Evolutionary conservation across 2,329 filamentous ascomycete genomes (phyloP).

Genomic region (Volutella citrinella): DNA sequence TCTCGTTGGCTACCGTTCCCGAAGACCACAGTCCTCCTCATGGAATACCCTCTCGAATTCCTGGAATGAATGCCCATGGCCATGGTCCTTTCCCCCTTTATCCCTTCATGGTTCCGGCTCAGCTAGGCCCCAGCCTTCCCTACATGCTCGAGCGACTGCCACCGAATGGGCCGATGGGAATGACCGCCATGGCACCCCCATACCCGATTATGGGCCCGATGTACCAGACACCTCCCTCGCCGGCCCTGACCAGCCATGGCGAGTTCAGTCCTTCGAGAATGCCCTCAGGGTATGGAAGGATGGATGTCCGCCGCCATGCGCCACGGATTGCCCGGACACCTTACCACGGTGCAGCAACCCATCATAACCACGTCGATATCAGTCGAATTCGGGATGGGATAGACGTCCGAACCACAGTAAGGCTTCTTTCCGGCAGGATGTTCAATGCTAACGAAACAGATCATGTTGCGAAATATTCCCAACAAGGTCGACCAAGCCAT

Average conservation of each 20-base stretch:
- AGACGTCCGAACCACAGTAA: constrained; percentile 73
- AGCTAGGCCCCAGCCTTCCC: constrained; percentile 24
- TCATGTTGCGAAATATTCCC: constrained; percentile 94
- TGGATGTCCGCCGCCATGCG: constrained; percentile 46
- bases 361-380: constrained; percentile 63
- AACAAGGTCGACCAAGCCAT: constrained; percentile 80
- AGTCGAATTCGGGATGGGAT: constrained; percentile 60
- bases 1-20: constrained; percentile 15
- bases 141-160: constrained; percentile 28
- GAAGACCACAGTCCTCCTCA: constrained; percentile 9
- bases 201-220: constrained; percentile 28
- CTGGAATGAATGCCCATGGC: constrained; percentile 18
- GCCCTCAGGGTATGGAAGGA: constrained; percentile 31
- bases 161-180: constrained; percentile 13
- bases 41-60: constrained; percentile 2
- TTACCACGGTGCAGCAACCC: constrained; percentile 46
- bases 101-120: constrained; percentile 32
- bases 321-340: constrained; percentile 43
- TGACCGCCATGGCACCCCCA: constrained; percentile 28
- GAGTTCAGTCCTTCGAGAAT: constrained; percentile 40
- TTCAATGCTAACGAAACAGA: constrained; percentile 43
- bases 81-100: constrained; percentile 28
- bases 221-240: constrained; percentile 32
- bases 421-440: constrained; percentile 21
- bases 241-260: constrained; percentile 31